phyloP scores from a whole-genome alignment of 164 flowering plant genomes.

The Pachysandra terminalis region DNA sequence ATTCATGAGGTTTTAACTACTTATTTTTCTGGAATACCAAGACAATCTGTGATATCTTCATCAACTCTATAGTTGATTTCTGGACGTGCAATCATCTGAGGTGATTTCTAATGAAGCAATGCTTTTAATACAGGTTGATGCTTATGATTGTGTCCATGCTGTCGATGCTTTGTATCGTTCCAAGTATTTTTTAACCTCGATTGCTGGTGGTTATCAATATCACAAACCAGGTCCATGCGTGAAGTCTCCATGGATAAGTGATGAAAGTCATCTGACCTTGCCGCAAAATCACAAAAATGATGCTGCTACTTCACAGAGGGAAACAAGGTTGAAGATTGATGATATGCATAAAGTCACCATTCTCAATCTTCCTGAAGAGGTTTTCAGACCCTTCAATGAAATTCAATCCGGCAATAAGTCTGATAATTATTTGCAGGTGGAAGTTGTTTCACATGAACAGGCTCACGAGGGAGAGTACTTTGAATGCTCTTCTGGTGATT shows the following conservation, averaged over 20 bases:
- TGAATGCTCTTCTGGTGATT: conserved; percentile 18
- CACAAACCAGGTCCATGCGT: conserved; percentile 10
- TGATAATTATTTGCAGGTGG: conserved; percentile 19
- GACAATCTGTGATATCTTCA: background rate
- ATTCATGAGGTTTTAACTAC: too few relatives aligned
- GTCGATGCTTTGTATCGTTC: conserved; percentile 67
- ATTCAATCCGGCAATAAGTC: conserved; percentile 10
- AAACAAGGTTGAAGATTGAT: conserved; percentile 17
- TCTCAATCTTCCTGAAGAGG: conserved; percentile 54
- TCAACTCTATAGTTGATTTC: background rate
- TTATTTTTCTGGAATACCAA: too few relatives aligned
- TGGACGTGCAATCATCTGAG: background rate
- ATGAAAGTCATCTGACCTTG: conserved; percentile 9
- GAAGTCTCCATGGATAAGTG: conserved; percentile 12
- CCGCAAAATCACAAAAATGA: conserved; percentile 18
- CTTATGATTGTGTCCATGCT: conserved; percentile 54
- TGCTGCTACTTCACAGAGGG: conserved; percentile 14
- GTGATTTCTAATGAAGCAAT: conserved; percentile 5
- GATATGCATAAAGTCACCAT: conserved; percentile 70
- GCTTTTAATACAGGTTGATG: conserved; percentile 67
- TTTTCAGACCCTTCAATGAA: conserved; percentile 20
- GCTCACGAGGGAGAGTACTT: conserved; percentile 12
- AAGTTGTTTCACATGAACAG: conserved; percentile 14
- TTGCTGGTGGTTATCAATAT: conserved; percentile 22
- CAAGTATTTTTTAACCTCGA: conserved; percentile 65